Conservation (phyloP, 768 basidiomycete genomes). For the Lyophyllum semitale region DNA sequence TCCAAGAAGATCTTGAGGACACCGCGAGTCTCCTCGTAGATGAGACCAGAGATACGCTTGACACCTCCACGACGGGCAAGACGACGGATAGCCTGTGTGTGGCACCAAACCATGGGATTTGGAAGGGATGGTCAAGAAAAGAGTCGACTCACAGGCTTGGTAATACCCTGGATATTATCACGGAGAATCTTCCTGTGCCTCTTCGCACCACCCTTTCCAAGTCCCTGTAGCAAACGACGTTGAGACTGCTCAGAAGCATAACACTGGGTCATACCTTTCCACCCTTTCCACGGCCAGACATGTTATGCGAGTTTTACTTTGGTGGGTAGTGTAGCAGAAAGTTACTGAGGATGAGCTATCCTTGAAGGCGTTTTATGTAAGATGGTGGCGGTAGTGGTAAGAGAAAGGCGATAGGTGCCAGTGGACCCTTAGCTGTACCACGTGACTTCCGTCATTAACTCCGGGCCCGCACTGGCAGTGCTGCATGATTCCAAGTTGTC, state of each 20-base stretch:
- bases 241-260: neutral
- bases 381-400: slow-evolving; percentile 27
- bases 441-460: slow-evolving; percentile 34
- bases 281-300: slow-evolving; percentile 83
- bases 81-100: slow-evolving; percentile 75
- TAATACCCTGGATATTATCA: slow-evolving; percentile 77
- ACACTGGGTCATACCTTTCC: slow-evolving; percentile 53
- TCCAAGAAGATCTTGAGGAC: slow-evolving; percentile 74
- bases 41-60: slow-evolving; percentile 74
- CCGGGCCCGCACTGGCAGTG: slow-evolving; percentile 43
- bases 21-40: slow-evolving; percentile 83
- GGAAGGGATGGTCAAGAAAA: neutral
- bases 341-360: neutral
- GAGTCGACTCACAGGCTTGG: neutral
- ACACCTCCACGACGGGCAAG: slow-evolving; percentile 85
- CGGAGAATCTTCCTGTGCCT: slow-evolving; percentile 82
- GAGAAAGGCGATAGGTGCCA: slow-evolving; percentile 6
- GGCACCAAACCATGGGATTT: slow-evolving; percentile 27
- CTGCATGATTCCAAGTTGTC: neutral
- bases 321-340: neutral
- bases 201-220: slow-evolving; percentile 80
- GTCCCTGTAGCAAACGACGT: slow-evolving; percentile 45
- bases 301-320: slow-evolving; percentile 23
- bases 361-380: slow-evolving; percentile 19
- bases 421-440: neutral